These are phyloP conservation scores for Pulicaria dysenterica DNA, from an alignment of 129 eudicot species.

Conservation along the genomic window DNA sequence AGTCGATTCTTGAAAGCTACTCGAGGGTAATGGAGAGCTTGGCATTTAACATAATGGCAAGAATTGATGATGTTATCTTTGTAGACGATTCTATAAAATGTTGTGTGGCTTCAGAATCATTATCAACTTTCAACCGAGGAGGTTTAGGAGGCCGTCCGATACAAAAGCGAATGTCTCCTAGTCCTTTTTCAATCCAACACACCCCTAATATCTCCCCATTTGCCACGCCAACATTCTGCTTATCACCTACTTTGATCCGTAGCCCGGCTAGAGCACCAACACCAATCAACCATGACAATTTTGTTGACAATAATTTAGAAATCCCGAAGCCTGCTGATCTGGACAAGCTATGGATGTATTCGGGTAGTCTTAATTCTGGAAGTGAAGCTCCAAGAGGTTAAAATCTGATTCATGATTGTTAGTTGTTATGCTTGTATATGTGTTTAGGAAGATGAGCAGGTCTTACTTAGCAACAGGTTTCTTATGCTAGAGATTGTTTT, in stretches of 20 bases:
- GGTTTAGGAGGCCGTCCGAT: slow-evolving; percentile 75
- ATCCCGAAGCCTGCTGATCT: slow-evolving; percentile 49
- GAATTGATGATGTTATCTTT: slow-evolving; percentile 59
- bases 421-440: slow-evolving; percentile 18
- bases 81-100: slow-evolving; percentile 67
- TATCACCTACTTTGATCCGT: slow-evolving; percentile 56
- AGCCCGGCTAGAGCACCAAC: slow-evolving; percentile 62
- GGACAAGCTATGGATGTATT: slow-evolving; percentile 78
- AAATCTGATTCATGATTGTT: slow-evolving; percentile 27
- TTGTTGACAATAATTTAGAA: slow-evolving; percentile 41
- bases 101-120: slow-evolving; percentile 49
- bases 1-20: slow-evolving; percentile 62
- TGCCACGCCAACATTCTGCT: slow-evolving; percentile 74
- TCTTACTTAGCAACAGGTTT: not conserved
- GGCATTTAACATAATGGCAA: slow-evolving; percentile 53
- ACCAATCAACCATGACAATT: slow-evolving; percentile 30
- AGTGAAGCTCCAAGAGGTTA: slow-evolving; percentile 51
- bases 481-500: slow-evolving; percentile 8
- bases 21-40: slow-evolving; percentile 63
- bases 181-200: slow-evolving; percentile 85
- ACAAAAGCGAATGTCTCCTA: slow-evolving; percentile 79
- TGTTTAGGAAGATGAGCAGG: slow-evolving; percentile 7
- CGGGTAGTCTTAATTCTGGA: slow-evolving; percentile 44
- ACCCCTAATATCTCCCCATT: slow-evolving; percentile 78
- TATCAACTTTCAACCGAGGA: slow-evolving; percentile 67